Percentiles rank a stretch among this genome's conserved stretches.
phyloP scores from a whole-genome alignment of 225 moss, liverwort and hornwort species.

The Straminergon stramineum region DNA sequence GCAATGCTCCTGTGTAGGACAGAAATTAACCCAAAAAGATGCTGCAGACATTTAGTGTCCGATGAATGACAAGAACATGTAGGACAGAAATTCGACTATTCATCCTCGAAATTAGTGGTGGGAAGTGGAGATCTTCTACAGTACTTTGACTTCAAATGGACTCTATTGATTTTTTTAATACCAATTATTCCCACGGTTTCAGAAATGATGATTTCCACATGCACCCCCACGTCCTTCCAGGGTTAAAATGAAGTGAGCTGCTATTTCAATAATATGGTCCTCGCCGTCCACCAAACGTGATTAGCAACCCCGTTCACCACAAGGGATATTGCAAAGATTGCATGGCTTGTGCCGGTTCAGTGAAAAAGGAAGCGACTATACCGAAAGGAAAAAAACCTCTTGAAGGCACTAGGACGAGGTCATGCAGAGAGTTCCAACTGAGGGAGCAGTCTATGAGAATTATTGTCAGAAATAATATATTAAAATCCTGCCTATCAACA shows the following conservation, averaged over 20 bases:
- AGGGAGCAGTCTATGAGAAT: background rate
- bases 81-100: too few species aligned
- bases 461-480: background rate
- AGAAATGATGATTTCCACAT: too few species aligned
- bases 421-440: background rate
- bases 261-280: background rate
- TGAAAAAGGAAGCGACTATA: background rate
- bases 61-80: too few species aligned
- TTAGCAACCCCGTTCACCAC: background rate
- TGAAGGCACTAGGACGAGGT: background rate
- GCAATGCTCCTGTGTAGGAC: too few species aligned
- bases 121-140: too few species aligned
- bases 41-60: too few species aligned
- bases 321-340: background rate
- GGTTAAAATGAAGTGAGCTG: background rate
- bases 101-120: too few species aligned
- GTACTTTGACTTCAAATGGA: too few species aligned
- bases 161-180: too few species aligned
- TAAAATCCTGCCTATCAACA: background rate
- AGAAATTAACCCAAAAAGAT: too few species aligned
- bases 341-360: background rate
- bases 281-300: background rate
- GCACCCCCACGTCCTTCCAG: too few species aligned
- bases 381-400: background rate
- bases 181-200: too few species aligned